Evolutionary conservation across 768 basidiomycete genomes (phyloP).

Genomic region (Phylloporus scabripes): DNA sequence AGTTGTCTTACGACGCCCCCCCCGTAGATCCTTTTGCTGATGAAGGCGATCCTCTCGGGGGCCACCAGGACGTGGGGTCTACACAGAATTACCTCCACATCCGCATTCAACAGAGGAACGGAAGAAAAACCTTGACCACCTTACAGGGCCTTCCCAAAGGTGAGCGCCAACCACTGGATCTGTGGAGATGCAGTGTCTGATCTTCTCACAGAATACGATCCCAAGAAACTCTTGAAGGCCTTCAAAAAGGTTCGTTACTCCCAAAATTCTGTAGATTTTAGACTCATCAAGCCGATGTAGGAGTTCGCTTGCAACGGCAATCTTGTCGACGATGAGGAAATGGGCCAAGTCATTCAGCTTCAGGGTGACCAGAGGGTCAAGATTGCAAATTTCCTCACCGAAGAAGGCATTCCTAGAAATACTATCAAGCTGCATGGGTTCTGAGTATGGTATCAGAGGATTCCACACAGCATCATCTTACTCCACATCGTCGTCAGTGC

Average conservation of each 20-base stretch:
- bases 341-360: slow-evolving; percentile 96
- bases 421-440: slow-evolving; percentile 89
- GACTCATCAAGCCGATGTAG: slow-evolving; percentile 35
- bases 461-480: slow-evolving; percentile 2
- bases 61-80: slow-evolving; percentile 71
- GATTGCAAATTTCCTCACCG: slow-evolving; percentile 81
- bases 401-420: slow-evolving; percentile 70
- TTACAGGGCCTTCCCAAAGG: slow-evolving; percentile 92
- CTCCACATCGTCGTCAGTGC: slow-evolving; percentile 4
- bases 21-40: slow-evolving; percentile 90
- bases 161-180: slow-evolving; percentile 32
- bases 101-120: slow-evolving; percentile 98
- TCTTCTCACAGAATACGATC: slow-evolving; percentile 74
- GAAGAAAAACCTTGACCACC: slow-evolving; percentile 96
- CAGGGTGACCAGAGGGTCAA: slow-evolving; percentile 96
- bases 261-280: neutral
- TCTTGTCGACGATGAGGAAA: slow-evolving; percentile 90
- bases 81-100: slow-evolving; percentile 86
- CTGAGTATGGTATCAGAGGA: slow-evolving; percentile 36
- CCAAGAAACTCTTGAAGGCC: slow-evolving; percentile 96
- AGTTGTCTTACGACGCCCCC: slow-evolving; percentile 10
- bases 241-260: slow-evolving; percentile 81
- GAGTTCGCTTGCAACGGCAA: slow-evolving; percentile 99
- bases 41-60: slow-evolving; percentile 78
- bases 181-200: slow-evolving; percentile 14